Percentiles rank a stretch among this genome's conserved stretches.
Evolutionary conservation across 176 grass and related monocot species (phyloP).

Genomic region (Avena eriantha): DNA sequence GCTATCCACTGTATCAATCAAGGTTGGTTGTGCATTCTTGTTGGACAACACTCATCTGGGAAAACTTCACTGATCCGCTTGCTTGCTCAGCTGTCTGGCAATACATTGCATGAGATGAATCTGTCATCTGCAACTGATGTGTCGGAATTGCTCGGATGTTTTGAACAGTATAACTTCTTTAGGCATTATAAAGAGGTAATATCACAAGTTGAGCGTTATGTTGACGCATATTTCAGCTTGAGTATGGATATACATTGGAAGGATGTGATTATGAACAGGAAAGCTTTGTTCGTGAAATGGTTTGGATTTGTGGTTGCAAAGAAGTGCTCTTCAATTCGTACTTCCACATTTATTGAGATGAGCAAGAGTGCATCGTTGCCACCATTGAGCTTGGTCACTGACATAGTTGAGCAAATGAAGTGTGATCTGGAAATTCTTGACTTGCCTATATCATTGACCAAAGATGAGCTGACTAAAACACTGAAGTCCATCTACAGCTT

Average conservation of each 20-base stretch:
- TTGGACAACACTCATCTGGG: slow-evolving; percentile 82
- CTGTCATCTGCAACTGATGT: slow-evolving; percentile 94
- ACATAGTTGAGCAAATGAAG: slow-evolving; percentile 81
- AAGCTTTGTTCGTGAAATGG: slow-evolving; percentile 83
- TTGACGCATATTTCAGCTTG: slow-evolving; percentile 83
- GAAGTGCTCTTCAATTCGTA: slow-evolving; percentile 44
- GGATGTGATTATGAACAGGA: slow-evolving; percentile 57
- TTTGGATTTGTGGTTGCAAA: slow-evolving; percentile 77
- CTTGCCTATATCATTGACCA: slow-evolving; percentile 65
- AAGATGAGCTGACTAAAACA: slow-evolving; percentile 60
- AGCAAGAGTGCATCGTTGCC: slow-evolving; percentile 49
- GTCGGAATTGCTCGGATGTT: slow-evolving; percentile 89
- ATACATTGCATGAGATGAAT: slow-evolving; percentile 81
- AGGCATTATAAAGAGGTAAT: slow-evolving; percentile 75
- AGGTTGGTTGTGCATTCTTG: slow-evolving; percentile 91
- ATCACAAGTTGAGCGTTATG: slow-evolving; percentile 69
- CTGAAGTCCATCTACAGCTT: slow-evolving; percentile 62
- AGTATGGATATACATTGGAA: slow-evolving; percentile 60
- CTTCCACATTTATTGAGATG: slow-evolving; percentile 54
- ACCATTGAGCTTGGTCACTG: slow-evolving; percentile 58
- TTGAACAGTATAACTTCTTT: slow-evolving; percentile 96
- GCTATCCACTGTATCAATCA: slow-evolving; percentile 79
- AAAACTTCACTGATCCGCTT: slow-evolving; percentile 93
- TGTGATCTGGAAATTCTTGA: slow-evolving; percentile 59
- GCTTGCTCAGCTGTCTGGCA: slow-evolving; percentile 89